Evolutionary conservation across 257 asterid genomes (phyloP).

Genomic region (Gardenia jasminoides): DNA sequence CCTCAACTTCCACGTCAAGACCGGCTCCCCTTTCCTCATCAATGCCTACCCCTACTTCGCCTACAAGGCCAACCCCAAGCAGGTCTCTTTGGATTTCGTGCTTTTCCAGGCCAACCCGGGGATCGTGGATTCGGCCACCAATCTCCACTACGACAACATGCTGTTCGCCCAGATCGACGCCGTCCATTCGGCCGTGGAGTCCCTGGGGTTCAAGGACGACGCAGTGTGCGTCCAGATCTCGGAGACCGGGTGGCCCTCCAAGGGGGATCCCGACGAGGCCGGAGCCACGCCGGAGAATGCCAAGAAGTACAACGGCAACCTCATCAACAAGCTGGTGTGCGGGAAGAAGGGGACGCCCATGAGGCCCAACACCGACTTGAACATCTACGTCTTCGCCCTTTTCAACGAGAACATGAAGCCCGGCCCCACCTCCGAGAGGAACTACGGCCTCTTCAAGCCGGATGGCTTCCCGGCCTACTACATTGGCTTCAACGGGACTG

Average conservation of each 20-base stretch:
- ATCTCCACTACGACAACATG: constrained; percentile 73
- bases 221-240: constrained; percentile 60
- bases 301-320: constrained; percentile 56
- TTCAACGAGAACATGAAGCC: constrained; percentile 89
- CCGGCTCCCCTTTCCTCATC: constrained; percentile 62
- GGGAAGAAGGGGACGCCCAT: constrained; percentile 72
- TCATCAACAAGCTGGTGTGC: constrained; percentile 46
- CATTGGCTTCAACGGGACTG: too few relatives aligned
- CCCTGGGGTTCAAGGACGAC: constrained; percentile 62
- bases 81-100: constrained; percentile 57
- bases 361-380: constrained; percentile 60
- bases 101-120: constrained; percentile 55
- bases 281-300: constrained; percentile 84
- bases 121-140: constrained; percentile 42
- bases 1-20: constrained; percentile 59
- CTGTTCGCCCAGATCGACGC: constrained; percentile 84
- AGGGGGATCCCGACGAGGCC: constrained; percentile 75
- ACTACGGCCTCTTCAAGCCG: constrained; percentile 47
- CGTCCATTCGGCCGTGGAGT: constrained; percentile 61
- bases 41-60: constrained; percentile 90
- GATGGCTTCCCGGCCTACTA: constrained; percentile 67
- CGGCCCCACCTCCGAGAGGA: constrained; percentile 72
- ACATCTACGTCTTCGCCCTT: constrained; percentile 66
- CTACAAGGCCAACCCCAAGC: constrained; percentile 62
- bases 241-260: constrained; percentile 94